A percentile compares a stretch with the other conserved stretches of the same genome.
These are phyloP conservation scores for Suillus ampliporus DNA, from an alignment of 768 basidiomycete species.

Conservation along the genomic window DNA sequence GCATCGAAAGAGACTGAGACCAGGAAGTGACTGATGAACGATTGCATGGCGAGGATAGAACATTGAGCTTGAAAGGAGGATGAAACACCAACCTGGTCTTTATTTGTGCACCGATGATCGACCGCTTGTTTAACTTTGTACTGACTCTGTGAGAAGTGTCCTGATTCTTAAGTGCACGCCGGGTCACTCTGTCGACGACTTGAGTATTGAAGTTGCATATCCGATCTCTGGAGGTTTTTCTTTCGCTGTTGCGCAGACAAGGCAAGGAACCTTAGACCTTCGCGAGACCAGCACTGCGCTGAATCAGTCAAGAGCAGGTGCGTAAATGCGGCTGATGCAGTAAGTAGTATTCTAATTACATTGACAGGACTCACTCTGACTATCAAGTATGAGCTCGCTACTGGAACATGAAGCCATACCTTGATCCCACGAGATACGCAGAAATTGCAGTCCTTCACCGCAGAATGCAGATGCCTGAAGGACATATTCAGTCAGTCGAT, in stretches of 20 bases:
- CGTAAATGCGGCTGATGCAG: conserved; percentile 12
- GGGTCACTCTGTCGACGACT: background rate
- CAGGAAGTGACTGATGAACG: no score
- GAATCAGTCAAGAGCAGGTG: conserved; percentile 49
- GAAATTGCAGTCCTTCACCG: conserved; percentile 50
- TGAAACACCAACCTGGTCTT: no score
- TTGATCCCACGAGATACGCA: conserved; percentile 56
- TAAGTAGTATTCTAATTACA: conserved; percentile 9
- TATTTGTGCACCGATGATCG: no score
- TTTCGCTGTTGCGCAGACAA: conserved; percentile 62
- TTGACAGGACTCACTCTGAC: conserved; percentile 58
- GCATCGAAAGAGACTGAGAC: no score
- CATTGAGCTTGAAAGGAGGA: no score
- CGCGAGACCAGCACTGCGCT: conserved; percentile 28
- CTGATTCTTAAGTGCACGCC: conserved; percentile 23
- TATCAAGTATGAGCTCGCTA: conserved; percentile 43
- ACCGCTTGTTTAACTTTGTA: background rate
- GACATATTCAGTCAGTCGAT: conserved; percentile 52
- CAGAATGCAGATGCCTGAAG: conserved; percentile 63
- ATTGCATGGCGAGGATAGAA: no score
- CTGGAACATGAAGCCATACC: conserved; percentile 46
- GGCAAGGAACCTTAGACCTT: conserved; percentile 44
- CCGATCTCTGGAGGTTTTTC: conserved; percentile 62
- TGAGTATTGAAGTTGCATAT: conserved; percentile 27
- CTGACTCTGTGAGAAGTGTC: conserved; percentile 11